A percentile compares a stretch with the other conserved stretches of the same genome.
Conservation (phyloP, 1,284 basidiomycete species). For the Baeospora myosura region DNA sequence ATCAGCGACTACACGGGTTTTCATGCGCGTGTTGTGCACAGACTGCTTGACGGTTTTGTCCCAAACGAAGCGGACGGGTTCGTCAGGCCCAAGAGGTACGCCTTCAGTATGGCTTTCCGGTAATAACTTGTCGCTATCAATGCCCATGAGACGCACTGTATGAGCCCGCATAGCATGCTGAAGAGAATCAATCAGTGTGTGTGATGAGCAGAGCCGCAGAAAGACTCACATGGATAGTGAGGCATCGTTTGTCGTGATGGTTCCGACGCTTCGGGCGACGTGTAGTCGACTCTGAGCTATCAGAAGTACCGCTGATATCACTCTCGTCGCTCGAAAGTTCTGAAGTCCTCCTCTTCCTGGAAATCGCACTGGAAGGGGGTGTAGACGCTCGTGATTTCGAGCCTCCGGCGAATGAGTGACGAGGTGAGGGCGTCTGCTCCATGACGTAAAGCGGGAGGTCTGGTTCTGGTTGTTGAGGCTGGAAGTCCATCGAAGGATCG, state of each 20-base stretch:
- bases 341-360: slow-evolving; percentile 27
- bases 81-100: slow-evolving; percentile 28
- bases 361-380: background rate
- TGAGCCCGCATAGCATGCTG: slow-evolving; percentile 67
- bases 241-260: slow-evolving; percentile 53
- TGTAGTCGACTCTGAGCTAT: slow-evolving; percentile 23
- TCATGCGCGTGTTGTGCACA: slow-evolving; percentile 64
- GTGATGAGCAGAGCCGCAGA: slow-evolving; percentile 2
- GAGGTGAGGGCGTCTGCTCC: slow-evolving; percentile 1
- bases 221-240: slow-evolving; percentile 54
- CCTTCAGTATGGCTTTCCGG: slow-evolving; percentile 57
- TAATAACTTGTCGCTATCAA: slow-evolving; percentile 47
- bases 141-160: slow-evolving; percentile 47
- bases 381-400: slow-evolving; percentile 13
- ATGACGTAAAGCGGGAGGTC: slow-evolving; percentile 2
- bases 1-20: slow-evolving; percentile 50
- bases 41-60: slow-evolving; percentile 67
- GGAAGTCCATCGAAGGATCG: background rate
- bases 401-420: slow-evolving; percentile 18
- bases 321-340: slow-evolving; percentile 31
- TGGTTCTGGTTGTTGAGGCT: slow-evolving; percentile 10
- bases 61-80: slow-evolving; percentile 69
- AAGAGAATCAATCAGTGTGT: slow-evolving; percentile 5
- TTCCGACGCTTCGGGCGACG: slow-evolving; percentile 40
- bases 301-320: slow-evolving; percentile 28